phyloP scores from a whole-genome alignment of 2,329 filamentous ascomycete genomes.

The Lachnellula arida region DNA sequence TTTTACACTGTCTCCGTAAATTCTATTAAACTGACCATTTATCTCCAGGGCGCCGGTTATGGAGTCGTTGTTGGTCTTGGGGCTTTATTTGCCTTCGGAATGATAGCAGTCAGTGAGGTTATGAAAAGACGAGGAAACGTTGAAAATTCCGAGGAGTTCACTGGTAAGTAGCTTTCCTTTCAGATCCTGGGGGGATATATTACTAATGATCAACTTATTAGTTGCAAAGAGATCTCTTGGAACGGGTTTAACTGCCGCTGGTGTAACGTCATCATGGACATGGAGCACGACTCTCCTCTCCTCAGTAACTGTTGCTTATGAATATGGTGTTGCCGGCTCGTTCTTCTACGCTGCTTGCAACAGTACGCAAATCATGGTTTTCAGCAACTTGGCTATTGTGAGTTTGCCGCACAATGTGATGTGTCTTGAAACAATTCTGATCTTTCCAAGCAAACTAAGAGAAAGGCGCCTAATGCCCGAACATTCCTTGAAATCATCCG shows the following conservation, averaged over 20 bases:
- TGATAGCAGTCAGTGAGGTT: too few species aligned
- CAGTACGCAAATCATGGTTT: conserved; percentile 73
- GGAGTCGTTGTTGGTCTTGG: conserved; percentile 54
- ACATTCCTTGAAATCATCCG: conserved; percentile 65
- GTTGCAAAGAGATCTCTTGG: conserved; percentile 86
- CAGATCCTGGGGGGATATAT: too few species aligned
- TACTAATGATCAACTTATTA: conserved; percentile 76
- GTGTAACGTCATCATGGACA: conserved; percentile 85
- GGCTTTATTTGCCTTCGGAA: conserved; percentile 45
- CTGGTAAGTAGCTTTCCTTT: too few species aligned
- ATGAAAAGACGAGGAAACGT: too few species aligned
- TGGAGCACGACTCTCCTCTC: conserved; percentile 73
- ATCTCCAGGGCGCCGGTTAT: conserved; percentile 41
- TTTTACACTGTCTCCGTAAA: too few species aligned
- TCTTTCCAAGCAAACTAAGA: conserved; percentile 30
- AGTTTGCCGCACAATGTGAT: too few species aligned
- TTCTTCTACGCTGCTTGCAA: conserved; percentile 62
- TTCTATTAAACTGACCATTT: too few species aligned
- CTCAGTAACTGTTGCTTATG: background rate
- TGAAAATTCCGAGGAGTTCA: too few species aligned
- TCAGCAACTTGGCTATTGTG: conserved; percentile 76
- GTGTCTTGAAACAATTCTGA: too few species aligned
- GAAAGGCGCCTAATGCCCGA: conserved; percentile 59
- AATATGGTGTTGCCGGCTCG: conserved; percentile 45
- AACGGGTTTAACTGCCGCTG: conserved; percentile 77